Evolutionary conservation across 2,329 filamentous ascomycete genomes (phyloP).

Genomic region (Neonectria faginata): DNA sequence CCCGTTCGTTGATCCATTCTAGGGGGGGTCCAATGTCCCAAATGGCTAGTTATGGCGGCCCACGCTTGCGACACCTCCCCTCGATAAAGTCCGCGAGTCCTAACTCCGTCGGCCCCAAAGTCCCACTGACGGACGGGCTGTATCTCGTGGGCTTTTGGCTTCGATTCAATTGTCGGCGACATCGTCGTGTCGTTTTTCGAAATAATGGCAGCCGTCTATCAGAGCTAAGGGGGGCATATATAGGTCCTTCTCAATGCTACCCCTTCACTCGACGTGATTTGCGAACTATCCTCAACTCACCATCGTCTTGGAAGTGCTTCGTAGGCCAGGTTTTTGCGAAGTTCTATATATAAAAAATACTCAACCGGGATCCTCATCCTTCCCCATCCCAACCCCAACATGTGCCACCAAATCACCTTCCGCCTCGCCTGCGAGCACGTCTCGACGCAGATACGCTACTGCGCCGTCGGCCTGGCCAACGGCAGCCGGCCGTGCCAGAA

Average conservation of each 20-base stretch:
- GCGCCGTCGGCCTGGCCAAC: constrained; percentile 53
- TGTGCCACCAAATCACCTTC: constrained; percentile 64
- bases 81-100: constrained; percentile 9
- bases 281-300: background rate
- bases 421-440: constrained; percentile 65
- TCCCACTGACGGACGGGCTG: constrained; percentile 5
- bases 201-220: background rate
- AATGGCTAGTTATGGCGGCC: constrained; percentile 3
- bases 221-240: background rate
- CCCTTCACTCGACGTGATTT: background rate
- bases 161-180: background rate
- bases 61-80: background rate
- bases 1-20: background rate
- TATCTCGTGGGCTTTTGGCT: constrained; percentile 22
- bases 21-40: background rate
- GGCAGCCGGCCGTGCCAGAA: constrained; percentile 57
- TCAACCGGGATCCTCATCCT: too few species aligned
- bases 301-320: background rate
- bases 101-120: background rate
- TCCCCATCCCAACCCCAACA: constrained; percentile 36
- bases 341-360: background rate
- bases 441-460: constrained; percentile 58
- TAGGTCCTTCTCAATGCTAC: background rate
- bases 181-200: background rate
- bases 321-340: background rate